Conservation (phyloP, 2,329 filamentous ascomycete species). For the Fusarium chaquense region DNA sequence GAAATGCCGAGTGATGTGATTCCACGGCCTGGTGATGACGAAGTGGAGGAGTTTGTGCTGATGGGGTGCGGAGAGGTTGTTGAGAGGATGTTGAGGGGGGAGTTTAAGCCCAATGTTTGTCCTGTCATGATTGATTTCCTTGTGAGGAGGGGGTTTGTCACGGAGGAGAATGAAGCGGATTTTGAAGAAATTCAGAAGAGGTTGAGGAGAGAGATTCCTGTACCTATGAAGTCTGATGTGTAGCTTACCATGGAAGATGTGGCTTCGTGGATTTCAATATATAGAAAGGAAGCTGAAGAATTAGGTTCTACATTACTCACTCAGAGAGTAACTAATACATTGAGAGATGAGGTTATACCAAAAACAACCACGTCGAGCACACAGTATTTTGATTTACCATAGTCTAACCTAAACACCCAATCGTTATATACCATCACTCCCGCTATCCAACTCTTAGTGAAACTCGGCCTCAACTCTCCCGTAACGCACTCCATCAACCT, state of each 20-base stretch:
- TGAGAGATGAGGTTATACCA: not conserved
- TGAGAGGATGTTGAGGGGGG: constrained; percentile 69
- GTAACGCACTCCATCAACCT: constrained; percentile 82
- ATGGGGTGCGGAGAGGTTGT: constrained; percentile 72
- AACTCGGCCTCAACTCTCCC: constrained; percentile 83
- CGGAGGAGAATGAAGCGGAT: constrained; percentile 76
- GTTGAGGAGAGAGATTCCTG: constrained; percentile 59
- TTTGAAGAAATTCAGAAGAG: constrained; percentile 74
- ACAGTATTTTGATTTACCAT: constrained; percentile 1
- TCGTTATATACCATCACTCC: not conserved
- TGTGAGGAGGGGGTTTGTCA: constrained; percentile 79
- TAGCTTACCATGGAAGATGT: not conserved
- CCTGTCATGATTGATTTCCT: constrained; percentile 85
- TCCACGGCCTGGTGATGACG: constrained; percentile 78
- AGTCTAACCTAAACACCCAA: constrained; percentile 6
- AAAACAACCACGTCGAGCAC: not conserved
- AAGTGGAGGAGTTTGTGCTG: constrained; percentile 81
- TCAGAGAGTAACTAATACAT: not conserved
- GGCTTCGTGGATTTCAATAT: not conserved
- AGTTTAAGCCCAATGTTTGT: constrained; percentile 90
- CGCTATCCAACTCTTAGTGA: constrained; percentile 54
- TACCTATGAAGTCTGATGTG: constrained; percentile 50
- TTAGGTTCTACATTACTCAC: not conserved
- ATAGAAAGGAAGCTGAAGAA: not conserved
- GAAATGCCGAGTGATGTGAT: constrained; percentile 69